Evolutionary conservation across 1,284 basidiomycete species (phyloP).

Genomic region (Heimioporus retisporus): DNA sequence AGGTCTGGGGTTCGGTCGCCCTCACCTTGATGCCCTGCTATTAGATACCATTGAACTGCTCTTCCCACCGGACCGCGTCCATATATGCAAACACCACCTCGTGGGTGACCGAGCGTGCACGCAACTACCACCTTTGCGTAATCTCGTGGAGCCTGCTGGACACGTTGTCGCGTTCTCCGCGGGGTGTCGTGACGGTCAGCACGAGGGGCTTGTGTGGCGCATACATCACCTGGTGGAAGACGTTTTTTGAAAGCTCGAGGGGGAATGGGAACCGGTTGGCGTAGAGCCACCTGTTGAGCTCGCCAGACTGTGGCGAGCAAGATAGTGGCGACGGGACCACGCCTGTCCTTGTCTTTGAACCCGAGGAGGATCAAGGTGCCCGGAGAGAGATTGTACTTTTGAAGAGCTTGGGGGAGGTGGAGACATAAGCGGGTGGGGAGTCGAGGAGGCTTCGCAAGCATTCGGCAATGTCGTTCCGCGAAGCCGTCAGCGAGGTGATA

Average conservation of each 20-base stretch:
- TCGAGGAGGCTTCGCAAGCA: slow-evolving; percentile 72
- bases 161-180: slow-evolving; percentile 52
- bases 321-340: slow-evolving; percentile 52
- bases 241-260: slow-evolving; percentile 76
- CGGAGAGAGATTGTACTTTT: slow-evolving; percentile 62
- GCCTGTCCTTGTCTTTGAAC: slow-evolving; percentile 76
- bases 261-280: slow-evolving; percentile 77
- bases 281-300: slow-evolving; percentile 64
- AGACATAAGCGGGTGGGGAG: slow-evolving; percentile 72
- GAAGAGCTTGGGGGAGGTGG: slow-evolving; percentile 59
- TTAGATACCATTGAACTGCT: no score
- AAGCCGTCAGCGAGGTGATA: no score
- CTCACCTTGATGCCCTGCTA: no score
- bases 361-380: slow-evolving; percentile 70
- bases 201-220: slow-evolving; percentile 79
- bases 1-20: no score
- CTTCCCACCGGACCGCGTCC: slow-evolving; percentile 80
- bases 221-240: slow-evolving; percentile 88
- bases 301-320: slow-evolving; percentile 40
- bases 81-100: slow-evolving; percentile 90
- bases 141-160: slow-evolving; percentile 62
- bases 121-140: slow-evolving; percentile 72
- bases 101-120: slow-evolving; percentile 48
- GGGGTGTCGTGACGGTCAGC: slow-evolving; percentile 70
- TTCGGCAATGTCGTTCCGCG: slow-evolving; percentile 57